These are phyloP conservation scores for Sugiyamaella novakii DNA, from an alignment of 1,139 yeast species.

Conservation along the genomic window DNA sequence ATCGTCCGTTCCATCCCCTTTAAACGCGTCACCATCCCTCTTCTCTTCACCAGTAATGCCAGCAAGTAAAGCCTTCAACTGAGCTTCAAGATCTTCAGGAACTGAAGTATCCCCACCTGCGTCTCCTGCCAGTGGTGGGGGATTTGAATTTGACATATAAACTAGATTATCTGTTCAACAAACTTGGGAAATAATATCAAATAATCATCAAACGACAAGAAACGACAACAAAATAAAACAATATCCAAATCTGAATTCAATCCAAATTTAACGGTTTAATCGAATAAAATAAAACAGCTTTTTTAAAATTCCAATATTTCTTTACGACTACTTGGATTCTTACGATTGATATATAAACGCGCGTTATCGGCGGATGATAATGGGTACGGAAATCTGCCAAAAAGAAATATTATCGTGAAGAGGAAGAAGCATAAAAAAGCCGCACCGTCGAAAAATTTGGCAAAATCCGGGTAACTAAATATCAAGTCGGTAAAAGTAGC, in stretches of 20 bases:
- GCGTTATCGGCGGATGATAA: conserved; percentile 10
- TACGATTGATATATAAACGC: neutral
- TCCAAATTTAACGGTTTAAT: too few relatives aligned
- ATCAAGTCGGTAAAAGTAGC: too few relatives aligned
- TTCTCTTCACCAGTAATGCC: neutral
- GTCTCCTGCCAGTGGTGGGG: conserved; percentile 8
- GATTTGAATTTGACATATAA: conserved; percentile 10
- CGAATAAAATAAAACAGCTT: too few relatives aligned
- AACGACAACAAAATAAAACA: neutral
- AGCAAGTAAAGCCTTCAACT: conserved; percentile 13
- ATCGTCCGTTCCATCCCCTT: neutral
- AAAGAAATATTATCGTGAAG: conserved; percentile 7
- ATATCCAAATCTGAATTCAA: too few relatives aligned
- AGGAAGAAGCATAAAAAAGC: neutral
- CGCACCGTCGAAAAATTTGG: conserved; percentile 1
- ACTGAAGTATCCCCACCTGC: conserved; percentile 5
- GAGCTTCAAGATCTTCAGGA: conserved; percentile 13
- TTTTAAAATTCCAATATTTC: neutral
- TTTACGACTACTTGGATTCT: neutral
- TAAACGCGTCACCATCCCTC: neutral
- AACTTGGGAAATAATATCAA: neutral
- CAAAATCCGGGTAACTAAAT: conserved; percentile 9
- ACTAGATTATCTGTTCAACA: neutral
- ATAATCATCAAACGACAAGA: neutral
- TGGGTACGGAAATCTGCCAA: conserved; percentile 14